A percentile compares a stretch with the other conserved stretches of the same genome.
Evolutionary conservation across 2,329 filamentous ascomycete species (phyloP).

Genomic region (Arachnomyces sp.): DNA sequence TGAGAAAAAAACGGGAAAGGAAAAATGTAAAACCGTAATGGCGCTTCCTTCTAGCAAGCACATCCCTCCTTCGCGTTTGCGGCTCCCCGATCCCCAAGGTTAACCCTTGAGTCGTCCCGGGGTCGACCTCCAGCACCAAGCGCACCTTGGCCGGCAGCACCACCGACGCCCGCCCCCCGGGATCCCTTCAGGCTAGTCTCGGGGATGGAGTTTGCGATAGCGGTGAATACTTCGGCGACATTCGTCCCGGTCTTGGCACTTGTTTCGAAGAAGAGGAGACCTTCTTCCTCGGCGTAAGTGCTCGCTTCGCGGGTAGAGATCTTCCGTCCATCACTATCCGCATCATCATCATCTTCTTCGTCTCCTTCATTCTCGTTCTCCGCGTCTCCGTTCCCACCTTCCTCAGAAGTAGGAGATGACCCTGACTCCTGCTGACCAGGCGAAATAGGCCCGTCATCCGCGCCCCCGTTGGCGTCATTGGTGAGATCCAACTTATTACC

Average conservation of each 20-base stretch:
- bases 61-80: slow-evolving; percentile 81
- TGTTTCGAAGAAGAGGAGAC: slow-evolving; percentile 92
- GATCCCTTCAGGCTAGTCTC: slow-evolving; percentile 91
- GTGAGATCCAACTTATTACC: slow-evolving; percentile 95
- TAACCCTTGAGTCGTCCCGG: slow-evolving; percentile 59
- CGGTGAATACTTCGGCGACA: slow-evolving; percentile 92
- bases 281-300: slow-evolving; percentile 89
- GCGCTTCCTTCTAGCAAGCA: slow-evolving; percentile 63
- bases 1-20: background rate
- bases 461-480: slow-evolving; percentile 46
- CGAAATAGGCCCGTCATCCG: slow-evolving; percentile 21
- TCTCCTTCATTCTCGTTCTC: slow-evolving; percentile 35
- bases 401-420: slow-evolving; percentile 10
- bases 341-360: slow-evolving; percentile 50
- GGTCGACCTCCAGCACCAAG: slow-evolving; percentile 45
- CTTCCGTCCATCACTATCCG: slow-evolving; percentile 69
- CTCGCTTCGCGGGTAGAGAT: slow-evolving; percentile 86
- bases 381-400: slow-evolving; percentile 36
- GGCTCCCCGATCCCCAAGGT: slow-evolving; percentile 65
- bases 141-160: slow-evolving; percentile 40
- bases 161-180: slow-evolving; percentile 58
- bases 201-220: slow-evolving; percentile 95
- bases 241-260: slow-evolving; percentile 94
- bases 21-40: slow-evolving; percentile 6
- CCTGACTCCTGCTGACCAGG: slow-evolving; percentile 32